These are phyloP conservation scores for Microthlaspi erraticum DNA, from an alignment of 345 rosid genomes.

Conservation along the genomic window DNA sequence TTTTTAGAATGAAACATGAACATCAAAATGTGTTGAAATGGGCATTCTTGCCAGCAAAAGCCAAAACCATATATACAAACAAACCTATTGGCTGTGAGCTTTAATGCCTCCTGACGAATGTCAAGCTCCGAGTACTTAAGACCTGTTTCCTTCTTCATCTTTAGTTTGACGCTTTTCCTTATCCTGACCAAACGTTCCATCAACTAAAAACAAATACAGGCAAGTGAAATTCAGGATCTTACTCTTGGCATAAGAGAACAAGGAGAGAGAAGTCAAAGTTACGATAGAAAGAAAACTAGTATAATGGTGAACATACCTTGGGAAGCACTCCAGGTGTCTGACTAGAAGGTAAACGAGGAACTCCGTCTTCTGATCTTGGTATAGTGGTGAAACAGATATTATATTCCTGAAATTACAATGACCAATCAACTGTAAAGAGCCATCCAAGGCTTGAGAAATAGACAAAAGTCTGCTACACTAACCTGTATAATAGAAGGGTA, in stretches of 20 bases:
- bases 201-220: conserved; percentile 61
- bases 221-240: conserved; percentile 28
- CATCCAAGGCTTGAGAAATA: conserved; percentile 24
- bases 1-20: conserved; percentile 23
- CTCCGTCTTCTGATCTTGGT: conserved; percentile 75
- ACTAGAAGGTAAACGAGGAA: conserved; percentile 74
- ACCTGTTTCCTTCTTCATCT: conserved; percentile 87
- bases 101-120: conserved; percentile 95
- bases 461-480: conserved; percentile 31
- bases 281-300: conserved; percentile 11
- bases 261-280: conserved; percentile 12
- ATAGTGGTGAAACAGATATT: conserved; percentile 98
- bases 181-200: conserved; percentile 83
- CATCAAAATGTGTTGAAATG: conserved; percentile 22
- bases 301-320: conserved; percentile 60
- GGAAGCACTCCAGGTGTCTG: conserved; percentile 85
- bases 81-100: conserved; percentile 97
- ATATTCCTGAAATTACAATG: conserved; percentile 69
- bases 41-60: conserved; percentile 11
- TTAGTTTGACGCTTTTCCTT: conserved; percentile 81
- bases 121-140: conserved; percentile 87
- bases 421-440: conserved; percentile 23
- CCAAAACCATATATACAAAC: conserved; percentile 33
- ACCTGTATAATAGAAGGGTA: conserved; percentile 99
- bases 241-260: conserved; percentile 16